Evolutionary conservation across 2,329 filamentous ascomycete species (phyloP), one percentile per base, ranked within the genome.

Genomic region (Xylariaceae sp.): DNA sequence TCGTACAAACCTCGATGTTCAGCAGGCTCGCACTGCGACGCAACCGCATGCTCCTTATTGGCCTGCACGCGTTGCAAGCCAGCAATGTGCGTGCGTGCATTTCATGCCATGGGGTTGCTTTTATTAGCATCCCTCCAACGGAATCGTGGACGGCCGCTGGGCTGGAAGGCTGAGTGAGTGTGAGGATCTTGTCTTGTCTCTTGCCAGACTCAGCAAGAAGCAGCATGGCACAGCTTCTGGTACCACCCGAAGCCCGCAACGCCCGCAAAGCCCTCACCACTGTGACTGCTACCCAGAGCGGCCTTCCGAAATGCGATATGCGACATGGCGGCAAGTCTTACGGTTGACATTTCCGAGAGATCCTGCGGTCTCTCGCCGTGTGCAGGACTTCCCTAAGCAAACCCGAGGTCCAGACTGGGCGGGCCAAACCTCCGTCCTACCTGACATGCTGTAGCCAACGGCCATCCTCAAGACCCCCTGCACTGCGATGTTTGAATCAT

Each of bases 71-170:
- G 23, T 30, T 30, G 23, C 37, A 5, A 9, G 37, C 9, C 37
- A 42, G 37, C 37, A 9, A 8, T 10, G 15, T 23, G 30, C 8
- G 6, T 4, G 10, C 53, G 9, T 42, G 51, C 57, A 49, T 53
- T 48, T 37, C 35, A 17, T 56, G 23, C 23, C 23, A 30, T 30
- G 23, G 45, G 44, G 53, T 61, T 61, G 45, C 59, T 61, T 61
- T 61, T 61, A 58, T 58, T 62, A 58, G 52, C 45, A 49, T 55
- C 53, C 17, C 47, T 52, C 48, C 42, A 23, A 45, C 15, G 49
- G n/a, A 35, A 51, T 51, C 37, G 39, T 37, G 23, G 37, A 47
- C 47, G 53, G 53, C 52, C 55, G 57, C 23, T 30, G 23, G 23
- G 23, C 23, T 30, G 23, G 57, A 51, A 13, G 52, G 57, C 57